These are phyloP conservation scores for Rhynchospora tenuis DNA, from an alignment of 176 grass and related monocot species.

Conservation along the genomic window DNA sequence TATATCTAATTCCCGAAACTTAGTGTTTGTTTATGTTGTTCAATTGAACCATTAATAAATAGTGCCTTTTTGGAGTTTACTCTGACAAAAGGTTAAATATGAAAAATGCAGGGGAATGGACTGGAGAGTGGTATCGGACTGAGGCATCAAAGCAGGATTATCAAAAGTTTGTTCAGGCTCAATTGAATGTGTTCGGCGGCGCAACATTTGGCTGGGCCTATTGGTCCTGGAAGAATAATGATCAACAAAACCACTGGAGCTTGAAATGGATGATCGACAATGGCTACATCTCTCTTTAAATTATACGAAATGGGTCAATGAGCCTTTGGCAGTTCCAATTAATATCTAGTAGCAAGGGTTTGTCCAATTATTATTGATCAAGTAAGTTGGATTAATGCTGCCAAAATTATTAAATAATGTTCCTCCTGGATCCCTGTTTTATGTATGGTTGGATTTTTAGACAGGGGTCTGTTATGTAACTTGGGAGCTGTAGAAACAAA, in stretches of 20 bases:
- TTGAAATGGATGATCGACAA: conserved; percentile 76
- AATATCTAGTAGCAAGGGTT: too few species aligned
- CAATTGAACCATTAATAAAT: not conserved
- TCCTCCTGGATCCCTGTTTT: too few species aligned
- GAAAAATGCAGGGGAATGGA: conserved; percentile 44
- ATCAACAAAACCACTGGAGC: conserved; percentile 42
- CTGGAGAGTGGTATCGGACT: conserved; percentile 24
- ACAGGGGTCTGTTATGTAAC: too few species aligned
- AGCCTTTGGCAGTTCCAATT: too few species aligned
- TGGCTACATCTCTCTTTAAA: conserved; percentile 28
- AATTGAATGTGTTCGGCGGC: conserved; percentile 36
- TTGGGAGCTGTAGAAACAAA: too few species aligned
- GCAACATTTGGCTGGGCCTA: conserved; percentile 73
- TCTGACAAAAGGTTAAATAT: not conserved
- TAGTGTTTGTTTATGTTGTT: not conserved
- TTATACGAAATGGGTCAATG: too few species aligned
- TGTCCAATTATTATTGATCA: too few species aligned
- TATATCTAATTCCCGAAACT: not conserved
- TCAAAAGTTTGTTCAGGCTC: conserved; percentile 32
- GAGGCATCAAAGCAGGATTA: conserved; percentile 17
- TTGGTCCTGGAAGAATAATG: conserved; percentile 43
- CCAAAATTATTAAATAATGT: too few species aligned
- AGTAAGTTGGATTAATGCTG: too few species aligned
- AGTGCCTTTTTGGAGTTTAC: not conserved
- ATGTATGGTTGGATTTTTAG: too few species aligned